Percentiles rank a stretch among this genome's conserved stretches.
phyloP scores from a whole-genome alignment of 2,329 filamentous ascomycete genomes.

The Huntiella savannae region DNA sequence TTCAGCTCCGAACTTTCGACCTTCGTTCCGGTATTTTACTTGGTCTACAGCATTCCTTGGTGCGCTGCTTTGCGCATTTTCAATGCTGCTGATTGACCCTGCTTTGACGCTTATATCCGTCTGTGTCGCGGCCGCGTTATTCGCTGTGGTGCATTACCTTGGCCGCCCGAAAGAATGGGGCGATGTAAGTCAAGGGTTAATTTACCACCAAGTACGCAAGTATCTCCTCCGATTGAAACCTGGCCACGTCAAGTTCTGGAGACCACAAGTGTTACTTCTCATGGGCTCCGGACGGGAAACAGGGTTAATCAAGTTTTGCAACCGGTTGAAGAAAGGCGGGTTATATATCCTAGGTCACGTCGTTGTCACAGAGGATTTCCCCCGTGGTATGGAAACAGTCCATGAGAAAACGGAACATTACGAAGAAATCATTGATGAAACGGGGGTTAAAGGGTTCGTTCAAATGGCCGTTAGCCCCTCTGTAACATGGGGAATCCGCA shows the following conservation, averaged over 20 bases:
- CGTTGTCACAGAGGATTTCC: slow-evolving; percentile 70
- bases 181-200: slow-evolving; percentile 74
- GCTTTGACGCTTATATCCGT: slow-evolving; percentile 62
- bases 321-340: slow-evolving; percentile 73
- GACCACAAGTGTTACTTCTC: slow-evolving; percentile 68
- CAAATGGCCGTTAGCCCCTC: slow-evolving; percentile 69
- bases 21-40: slow-evolving; percentile 76
- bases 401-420: slow-evolving; percentile 19
- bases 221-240: slow-evolving; percentile 67
- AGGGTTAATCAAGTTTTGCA: slow-evolving; percentile 76
- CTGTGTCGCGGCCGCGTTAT: slow-evolving; percentile 54
- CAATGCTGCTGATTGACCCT: slow-evolving; percentile 82
- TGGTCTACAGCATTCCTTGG: slow-evolving; percentile 65
- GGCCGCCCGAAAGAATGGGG: slow-evolving; percentile 78
- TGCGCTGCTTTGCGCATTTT: slow-evolving; percentile 53
- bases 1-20: slow-evolving; percentile 74
- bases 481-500: slow-evolving; percentile 69
- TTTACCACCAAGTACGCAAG: slow-evolving; percentile 72
- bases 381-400: slow-evolving; percentile 35
- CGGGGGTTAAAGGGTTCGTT: slow-evolving; percentile 73
- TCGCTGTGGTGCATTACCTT: slow-evolving; percentile 69
- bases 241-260: slow-evolving; percentile 88
- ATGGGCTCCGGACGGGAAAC: slow-evolving; percentile 74
- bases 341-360: slow-evolving; percentile 76
- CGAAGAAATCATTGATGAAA: slow-evolving; percentile 64